A percentile compares a stretch with the other conserved stretches of the same genome.
Conservation (phyloP, 2,329 filamentous ascomycete species). For the Fonsecaea monophora region DNA sequence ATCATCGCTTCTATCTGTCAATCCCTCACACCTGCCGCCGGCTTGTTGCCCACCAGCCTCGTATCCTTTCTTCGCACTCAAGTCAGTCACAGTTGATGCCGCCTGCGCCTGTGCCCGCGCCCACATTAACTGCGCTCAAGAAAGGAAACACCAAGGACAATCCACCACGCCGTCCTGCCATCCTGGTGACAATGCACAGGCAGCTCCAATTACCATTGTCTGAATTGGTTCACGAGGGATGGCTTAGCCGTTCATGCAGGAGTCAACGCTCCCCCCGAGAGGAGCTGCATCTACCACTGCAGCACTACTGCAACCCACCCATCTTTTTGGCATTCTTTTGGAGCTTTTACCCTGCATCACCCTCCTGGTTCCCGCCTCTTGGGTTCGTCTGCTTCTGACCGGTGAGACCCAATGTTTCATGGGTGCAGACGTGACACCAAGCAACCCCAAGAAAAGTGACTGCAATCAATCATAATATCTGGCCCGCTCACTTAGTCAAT, state of each 20-base stretch:
- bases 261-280: conserved; percentile 19
- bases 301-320: conserved; percentile 33
- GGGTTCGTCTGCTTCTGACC: conserved; percentile 26
- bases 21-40: too few relatives aligned
- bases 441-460: background rate
- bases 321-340: conserved; percentile 13
- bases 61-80: background rate
- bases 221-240: conserved; percentile 22
- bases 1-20: too few relatives aligned
- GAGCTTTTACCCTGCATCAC: conserved; percentile 26
- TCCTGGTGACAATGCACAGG: conserved; percentile 11
- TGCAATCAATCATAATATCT: conserved; percentile 7
- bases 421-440: conserved; percentile 9
- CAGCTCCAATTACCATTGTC: conserved; percentile 19
- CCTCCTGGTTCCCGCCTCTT: conserved; percentile 16
- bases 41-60: background rate
- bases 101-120: background rate
- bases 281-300: conserved; percentile 28
- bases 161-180: background rate
- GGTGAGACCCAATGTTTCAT: conserved; percentile 34
- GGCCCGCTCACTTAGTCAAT: conserved; percentile 2
- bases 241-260: conserved; percentile 32
- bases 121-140: background rate
- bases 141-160: background rate
- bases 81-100: background rate